These are phyloP conservation scores for Phytophthora litchii DNA, from an alignment of 352 stramenopile genomes.

Conservation along the genomic window DNA sequence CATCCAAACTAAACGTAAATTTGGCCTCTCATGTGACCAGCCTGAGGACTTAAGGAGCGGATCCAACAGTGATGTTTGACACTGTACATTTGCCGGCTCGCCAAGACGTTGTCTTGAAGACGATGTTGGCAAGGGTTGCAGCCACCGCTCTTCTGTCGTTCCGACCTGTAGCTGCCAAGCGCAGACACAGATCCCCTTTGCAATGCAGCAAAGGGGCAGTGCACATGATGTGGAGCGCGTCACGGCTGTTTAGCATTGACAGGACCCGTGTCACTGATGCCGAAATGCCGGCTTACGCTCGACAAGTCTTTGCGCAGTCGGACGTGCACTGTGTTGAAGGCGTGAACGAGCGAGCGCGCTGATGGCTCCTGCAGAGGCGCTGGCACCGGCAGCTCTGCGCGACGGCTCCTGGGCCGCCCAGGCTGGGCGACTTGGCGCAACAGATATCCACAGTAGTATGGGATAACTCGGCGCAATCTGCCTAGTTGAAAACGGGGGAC, in stretches of 20 bases:
- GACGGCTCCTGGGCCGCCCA: background rate
- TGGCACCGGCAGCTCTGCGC: slow-evolving; percentile 1
- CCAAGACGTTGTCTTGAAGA: background rate
- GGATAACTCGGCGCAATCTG: background rate
- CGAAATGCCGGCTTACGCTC: background rate
- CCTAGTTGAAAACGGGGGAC: slow-evolving; percentile 11
- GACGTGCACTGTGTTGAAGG: background rate
- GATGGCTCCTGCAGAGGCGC: background rate
- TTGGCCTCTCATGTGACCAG: slow-evolving; percentile 20
- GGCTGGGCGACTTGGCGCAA: slow-evolving; percentile 3
- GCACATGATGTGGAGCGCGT: slow-evolving; percentile 29
- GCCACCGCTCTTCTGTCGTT: slow-evolving; percentile 3
- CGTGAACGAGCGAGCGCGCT: too few species aligned
- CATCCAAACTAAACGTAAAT: slow-evolving; percentile 9
- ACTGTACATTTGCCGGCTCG: background rate
- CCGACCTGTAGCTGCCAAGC: slow-evolving; percentile 9
- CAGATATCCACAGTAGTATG: background rate
- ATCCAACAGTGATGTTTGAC: slow-evolving; percentile 1
- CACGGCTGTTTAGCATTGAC: slow-evolving; percentile 22
- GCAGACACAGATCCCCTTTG: slow-evolving; percentile 6
- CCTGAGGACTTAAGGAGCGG: slow-evolving; percentile 13
- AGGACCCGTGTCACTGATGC: slow-evolving; percentile 9
- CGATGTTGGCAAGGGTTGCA: background rate
- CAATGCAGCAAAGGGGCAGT: slow-evolving; percentile 26
- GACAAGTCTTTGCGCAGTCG: slow-evolving; percentile 2